These are phyloP conservation scores for Nigrospora osmanthi DNA, from an alignment of 2,329 filamentous ascomycete species.

Conservation along the genomic window DNA sequence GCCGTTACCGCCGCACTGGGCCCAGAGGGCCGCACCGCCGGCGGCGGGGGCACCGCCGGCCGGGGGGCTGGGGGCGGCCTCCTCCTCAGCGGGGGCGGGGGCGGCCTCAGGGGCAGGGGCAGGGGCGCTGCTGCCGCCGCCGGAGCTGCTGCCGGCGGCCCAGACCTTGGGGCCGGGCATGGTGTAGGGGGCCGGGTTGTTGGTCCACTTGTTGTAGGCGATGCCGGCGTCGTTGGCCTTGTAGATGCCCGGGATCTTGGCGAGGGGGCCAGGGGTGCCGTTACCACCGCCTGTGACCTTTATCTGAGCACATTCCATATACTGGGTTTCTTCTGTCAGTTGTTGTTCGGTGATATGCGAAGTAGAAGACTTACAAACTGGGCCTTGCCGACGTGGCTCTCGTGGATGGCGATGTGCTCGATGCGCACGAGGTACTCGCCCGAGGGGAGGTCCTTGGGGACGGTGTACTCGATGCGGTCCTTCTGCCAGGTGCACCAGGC, in stretches of 20 bases:
- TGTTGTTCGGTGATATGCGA: no score
- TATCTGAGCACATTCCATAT: conserved; percentile 33
- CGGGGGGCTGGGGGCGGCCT: conserved; percentile 1
- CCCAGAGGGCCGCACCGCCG: conserved; percentile 4
- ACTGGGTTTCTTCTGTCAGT: no score
- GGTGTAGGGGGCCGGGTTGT: conserved; percentile 2
- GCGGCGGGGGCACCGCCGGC: conserved; percentile 1
- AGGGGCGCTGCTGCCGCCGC: neutral
- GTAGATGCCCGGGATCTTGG: conserved; percentile 31
- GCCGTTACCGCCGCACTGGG: conserved; percentile 5
- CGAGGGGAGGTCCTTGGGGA: conserved; percentile 23
- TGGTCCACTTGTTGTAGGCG: conserved; percentile 6
- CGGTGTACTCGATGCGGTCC: conserved; percentile 15
- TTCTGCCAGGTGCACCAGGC: conserved; percentile 9
- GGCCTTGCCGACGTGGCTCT: conserved; percentile 13
- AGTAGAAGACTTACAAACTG: conserved; percentile 16
- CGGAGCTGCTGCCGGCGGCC: neutral
- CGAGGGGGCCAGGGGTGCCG: conserved; percentile 26
- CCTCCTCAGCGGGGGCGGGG: neutral
- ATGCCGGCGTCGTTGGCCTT: conserved; percentile 5
- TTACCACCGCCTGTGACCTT: conserved; percentile 28
- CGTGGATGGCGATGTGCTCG: conserved; percentile 37
- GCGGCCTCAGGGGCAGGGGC: neutral
- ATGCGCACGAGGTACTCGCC: conserved; percentile 32
- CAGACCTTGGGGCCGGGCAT: conserved; percentile 5